Conservation (phyloP, 805 yeast species). For the Debaryomyces hansenii region DNA sequence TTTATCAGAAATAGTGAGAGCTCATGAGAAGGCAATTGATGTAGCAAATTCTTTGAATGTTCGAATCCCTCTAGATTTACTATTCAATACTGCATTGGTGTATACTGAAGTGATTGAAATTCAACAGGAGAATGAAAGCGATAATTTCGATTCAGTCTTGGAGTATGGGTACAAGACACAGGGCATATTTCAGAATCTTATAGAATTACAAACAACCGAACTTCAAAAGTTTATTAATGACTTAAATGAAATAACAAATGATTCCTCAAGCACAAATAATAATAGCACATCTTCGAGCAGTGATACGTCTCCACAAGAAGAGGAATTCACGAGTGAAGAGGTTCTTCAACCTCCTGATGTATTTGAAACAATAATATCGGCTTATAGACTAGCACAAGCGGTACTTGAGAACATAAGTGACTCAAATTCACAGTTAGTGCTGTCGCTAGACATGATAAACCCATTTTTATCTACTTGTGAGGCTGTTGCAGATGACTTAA, state of each 20-base stretch:
- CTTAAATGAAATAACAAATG: conserved; percentile 8
- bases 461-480: conserved; percentile 22
- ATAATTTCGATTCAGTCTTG: conserved; percentile 14
- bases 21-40: conserved; percentile 39
- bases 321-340: conserved; percentile 21
- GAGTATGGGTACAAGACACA: conserved; percentile 15
- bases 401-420: conserved; percentile 25
- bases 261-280: not conserved
- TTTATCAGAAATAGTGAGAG: conserved; percentile 30
- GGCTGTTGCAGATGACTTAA: conserved; percentile 16
- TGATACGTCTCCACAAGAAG: conserved; percentile 4
- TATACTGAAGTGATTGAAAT: conserved; percentile 48
- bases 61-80: conserved; percentile 40
- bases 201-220: conserved; percentile 24
- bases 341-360: conserved; percentile 36
- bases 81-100: conserved; percentile 47
- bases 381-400: conserved; percentile 29
- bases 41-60: conserved; percentile 11
- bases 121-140: conserved; percentile 18
- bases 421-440: conserved; percentile 4
- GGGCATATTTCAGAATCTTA: conserved; percentile 22
- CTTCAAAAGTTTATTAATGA: conserved; percentile 28
- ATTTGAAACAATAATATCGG: conserved; percentile 30
- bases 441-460: conserved; percentile 12
- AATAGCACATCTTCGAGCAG: not conserved